Evolutionary conservation across 495 filamentous ascomycete genomes (phyloP), one percentile per base, ranked within the genome.

Genomic region (Penicillium goetzii): DNA sequence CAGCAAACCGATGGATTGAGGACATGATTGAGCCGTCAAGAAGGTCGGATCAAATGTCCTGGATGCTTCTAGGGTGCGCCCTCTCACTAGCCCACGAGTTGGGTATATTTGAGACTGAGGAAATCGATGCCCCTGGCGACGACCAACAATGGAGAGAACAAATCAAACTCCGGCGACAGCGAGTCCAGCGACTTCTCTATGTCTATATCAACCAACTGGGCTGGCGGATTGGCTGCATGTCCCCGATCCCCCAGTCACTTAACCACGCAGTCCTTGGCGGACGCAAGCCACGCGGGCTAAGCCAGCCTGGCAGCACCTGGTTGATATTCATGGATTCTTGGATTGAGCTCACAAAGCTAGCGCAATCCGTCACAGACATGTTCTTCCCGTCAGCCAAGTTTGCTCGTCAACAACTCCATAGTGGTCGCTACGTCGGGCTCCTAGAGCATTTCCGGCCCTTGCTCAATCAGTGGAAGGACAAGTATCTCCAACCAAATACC

Each of bases 21-120:
- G 80, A 82, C 55, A 80, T 82, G 67, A 80, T 83, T 55, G 83
- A 85, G 56, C 81, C 81, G 4, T 81, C 83, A 11, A 74, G 78
- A 53, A 66, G 83, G 61, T 84, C 82, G 1, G 83, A 85, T 63
- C 79, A 81, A n/a, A 84, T 85, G 83, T 84, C 82, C 0, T 85
- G 83, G 83, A 84, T 84, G 80, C 63, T 82, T 8, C 74, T 85
- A 17, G 82, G 82, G 0, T 82, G 76, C 63, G 82, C 78, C 0
- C 64, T 84, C 12, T 82, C 81, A n/a, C 75, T 85, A 19, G 76
- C 80, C 0, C 80, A 85, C 56, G 82, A 84, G 57, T 66, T 85
- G 21, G 81, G 81, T 1, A 74, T 85, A 9, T 85, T 83, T 54
- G 81, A 85, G 53, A 73, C 76, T 0, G 75, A 80, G 53, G 73